Base-by-base conservation (phyloP, 208 protist species). In the Acanthamoeba healyi region DNA sequence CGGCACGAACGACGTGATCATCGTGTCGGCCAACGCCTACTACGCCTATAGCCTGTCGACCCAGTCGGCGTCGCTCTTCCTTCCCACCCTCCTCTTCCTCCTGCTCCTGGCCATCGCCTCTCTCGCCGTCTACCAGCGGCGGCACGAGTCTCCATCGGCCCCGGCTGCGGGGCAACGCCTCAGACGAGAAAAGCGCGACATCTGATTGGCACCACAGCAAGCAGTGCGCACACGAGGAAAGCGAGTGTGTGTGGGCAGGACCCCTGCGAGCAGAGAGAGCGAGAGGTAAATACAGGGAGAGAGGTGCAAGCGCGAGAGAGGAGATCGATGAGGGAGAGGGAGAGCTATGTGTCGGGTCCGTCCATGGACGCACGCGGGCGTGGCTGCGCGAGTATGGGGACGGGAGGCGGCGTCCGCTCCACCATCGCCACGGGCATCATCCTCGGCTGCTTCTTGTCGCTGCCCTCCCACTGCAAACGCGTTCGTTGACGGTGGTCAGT, bases 1-100 rank as follows among this genome's bases (percentile, higher is more conserved):
- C 82, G 95, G 95, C n/a, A 67, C 77, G 19, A 96, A 94, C 70
- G 95, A 96, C 81, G 32, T 96, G n/a, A 92, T 96, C 29, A 44
- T 96, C 1, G 58, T 87, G 32, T 94, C 95, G 10, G 26, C 92
- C 12, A 67, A 65, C 46, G 94, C 92, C 14, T 95, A 95, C 82
- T 81, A 67, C 38, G 46, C 67, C 29, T 95, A 93, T 67, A 72
- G 54, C 24, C 44, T 93, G 9, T 67, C 79, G 29, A 42, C 42
- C n/a, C 61, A 51, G 70, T 79, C 77, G 34, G 51, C 44, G 15
- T 94, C 94, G 26, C 54, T 87, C 29, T 63, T 95, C 61, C 46
- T 89, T 49, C 51, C 82, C 26, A 44, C 51, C 54, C 82, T 89
- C 40, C 82, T 89, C 54, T 89, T 89, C 36, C 24, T 89, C 34